phyloP scores from a whole-genome alignment of 2,329 filamentous ascomycete species.

The Fonsecaea pedrosoi region DNA sequence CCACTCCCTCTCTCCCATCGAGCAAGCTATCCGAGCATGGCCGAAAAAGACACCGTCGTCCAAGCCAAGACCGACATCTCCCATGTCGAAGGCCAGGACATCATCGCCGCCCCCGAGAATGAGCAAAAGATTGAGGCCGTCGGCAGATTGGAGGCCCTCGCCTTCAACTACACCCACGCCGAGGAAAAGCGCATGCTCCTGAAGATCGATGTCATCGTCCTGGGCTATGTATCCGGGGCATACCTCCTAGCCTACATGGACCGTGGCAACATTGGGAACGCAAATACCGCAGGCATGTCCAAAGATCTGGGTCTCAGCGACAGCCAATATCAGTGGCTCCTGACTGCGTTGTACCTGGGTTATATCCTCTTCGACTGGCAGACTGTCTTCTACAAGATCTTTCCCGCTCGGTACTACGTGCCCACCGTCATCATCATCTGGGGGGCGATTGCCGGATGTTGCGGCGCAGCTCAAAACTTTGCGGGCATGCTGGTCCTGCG shows the following conservation, averaged over 20 bases:
- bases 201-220: conserved; percentile 72
- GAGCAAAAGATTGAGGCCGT: conserved; percentile 21
- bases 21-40: conserved; percentile 8
- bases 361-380: conserved; percentile 71
- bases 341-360: conserved; percentile 68
- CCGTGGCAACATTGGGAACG: conserved; percentile 72
- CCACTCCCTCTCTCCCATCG: background rate
- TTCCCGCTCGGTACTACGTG: conserved; percentile 61
- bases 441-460: conserved; percentile 48
- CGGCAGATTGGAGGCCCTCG: conserved; percentile 20
- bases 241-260: conserved; percentile 87
- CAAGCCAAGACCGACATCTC: conserved; percentile 20
- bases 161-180: conserved; percentile 59
- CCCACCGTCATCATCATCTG: conserved; percentile 51
- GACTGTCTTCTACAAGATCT: conserved; percentile 67
- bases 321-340: conserved; percentile 65
- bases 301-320: conserved; percentile 60
- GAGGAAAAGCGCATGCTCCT: conserved; percentile 74
- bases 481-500: conserved; percentile 53
- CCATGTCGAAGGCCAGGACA: conserved; percentile 19
- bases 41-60: conserved; percentile 16
- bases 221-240: conserved; percentile 59
- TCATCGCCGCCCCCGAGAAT: conserved; percentile 9
- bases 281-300: conserved; percentile 63
- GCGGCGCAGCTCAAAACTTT: conserved; percentile 48